Base-by-base conservation (phyloP, 164 flowering plant species). In the Kalanchoe fedtschenkoi region DNA sequence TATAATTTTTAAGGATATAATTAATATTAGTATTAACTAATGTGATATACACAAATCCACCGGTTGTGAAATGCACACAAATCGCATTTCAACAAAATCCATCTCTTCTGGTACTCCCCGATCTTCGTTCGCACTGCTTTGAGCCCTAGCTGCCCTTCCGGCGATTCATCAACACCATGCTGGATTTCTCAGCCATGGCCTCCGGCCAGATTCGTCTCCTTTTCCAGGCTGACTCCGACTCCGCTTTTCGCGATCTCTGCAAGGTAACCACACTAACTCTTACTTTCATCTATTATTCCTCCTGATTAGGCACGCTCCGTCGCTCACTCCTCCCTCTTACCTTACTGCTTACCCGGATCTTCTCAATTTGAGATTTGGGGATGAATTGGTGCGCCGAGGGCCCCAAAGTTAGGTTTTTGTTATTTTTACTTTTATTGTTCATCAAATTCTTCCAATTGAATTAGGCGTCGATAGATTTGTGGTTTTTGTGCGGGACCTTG, bases 141-240 rank as follows among this genome's bases (percentile, higher is more conserved):
- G 56, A 9, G 56, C 33, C 56, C 32, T 26, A 26, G 32, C 56
- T 51, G 3, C 54, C 13, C 13, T 19, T 22, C 29, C 29, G 26
- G 0, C 55, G 30, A 24, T 32, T 34, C 24, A 58, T 33, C 28
- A 24, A 33, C 24, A 34, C 61, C 38, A 58, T 58, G 61, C 42
- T 37, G 41, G 61, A 34, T 58, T 58, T 34, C 42, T 58, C 61
- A 19, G 22, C 61, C 41, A 34, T 37, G 41, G 41, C 41, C 21
- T 32, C 61, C n/a, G n/a, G 41, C 61, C 61, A 58, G 24, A 34
- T 58, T 58, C 61, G 61, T 6, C 41, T 58, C 41, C 16, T 58
- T 1, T 37, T 58, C 21, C 61, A 58, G 17, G 11, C 56, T 28
- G 41, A 58, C 42, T 19, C 41, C 42, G 42, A 58, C 28, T 34